These are phyloP conservation scores for Cordyceps sp. DNA, from an alignment of 2,329 filamentous ascomycete genomes.

Conservation along the genomic window DNA sequence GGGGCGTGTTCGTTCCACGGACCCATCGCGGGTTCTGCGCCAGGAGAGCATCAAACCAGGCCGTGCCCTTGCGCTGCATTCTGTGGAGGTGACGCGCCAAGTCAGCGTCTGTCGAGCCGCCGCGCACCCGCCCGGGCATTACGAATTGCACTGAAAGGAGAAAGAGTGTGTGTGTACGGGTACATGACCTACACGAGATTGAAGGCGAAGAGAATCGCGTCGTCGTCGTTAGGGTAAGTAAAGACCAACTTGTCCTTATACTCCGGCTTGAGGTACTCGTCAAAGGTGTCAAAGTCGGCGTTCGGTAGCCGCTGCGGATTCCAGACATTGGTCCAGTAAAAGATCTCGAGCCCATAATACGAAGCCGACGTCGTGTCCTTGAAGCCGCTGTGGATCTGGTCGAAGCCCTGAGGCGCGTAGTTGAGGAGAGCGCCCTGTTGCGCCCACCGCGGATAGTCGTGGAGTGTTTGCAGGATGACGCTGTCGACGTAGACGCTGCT, in stretches of 20 bases:
- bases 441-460: conserved; percentile 36
- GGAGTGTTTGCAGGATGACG: conserved; percentile 29
- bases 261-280: conserved; percentile 27
- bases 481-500: conserved; percentile 25
- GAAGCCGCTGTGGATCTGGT: conserved; percentile 22
- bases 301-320: conserved; percentile 20
- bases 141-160: too few species aligned
- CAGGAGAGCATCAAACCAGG: conserved; percentile 29
- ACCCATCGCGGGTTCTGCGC: conserved; percentile 35
- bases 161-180: too few species aligned
- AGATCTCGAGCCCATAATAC: conserved; percentile 23
- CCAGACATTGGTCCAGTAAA: conserved; percentile 19
- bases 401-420: conserved; percentile 30
- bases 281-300: too few species aligned
- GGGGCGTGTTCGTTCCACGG: conserved; percentile 28
- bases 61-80: conserved; percentile 21
- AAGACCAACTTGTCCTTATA: conserved; percentile 36
- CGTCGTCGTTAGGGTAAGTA: conserved; percentile 41
- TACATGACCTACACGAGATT: conserved; percentile 30
- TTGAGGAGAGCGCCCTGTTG: conserved; percentile 25
- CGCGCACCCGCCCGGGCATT: too few species aligned
- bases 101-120: too few species aligned
- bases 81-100: too few species aligned
- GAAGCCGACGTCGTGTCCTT: conserved; percentile 24
- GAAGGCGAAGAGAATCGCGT: conserved; percentile 34